Base-by-base conservation (phyloP, 2,329 filamentous ascomycete species). In the Paecilomyces sp. region DNA sequence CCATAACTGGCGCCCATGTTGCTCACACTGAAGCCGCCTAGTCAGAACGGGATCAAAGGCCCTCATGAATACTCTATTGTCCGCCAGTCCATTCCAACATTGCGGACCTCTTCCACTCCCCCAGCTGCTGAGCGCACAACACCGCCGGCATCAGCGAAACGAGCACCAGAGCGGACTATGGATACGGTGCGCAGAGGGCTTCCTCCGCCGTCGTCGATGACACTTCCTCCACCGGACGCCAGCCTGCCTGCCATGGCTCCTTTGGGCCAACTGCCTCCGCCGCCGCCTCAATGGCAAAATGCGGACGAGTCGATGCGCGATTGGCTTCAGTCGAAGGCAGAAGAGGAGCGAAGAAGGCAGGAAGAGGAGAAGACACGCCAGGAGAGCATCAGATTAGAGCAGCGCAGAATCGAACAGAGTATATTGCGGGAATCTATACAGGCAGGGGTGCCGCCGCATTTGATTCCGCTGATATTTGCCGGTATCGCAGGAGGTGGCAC, bases 401-500 rank as follows among this genome's bases (percentile, higher is more conserved):
- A 90, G 74, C 81, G 89, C 54, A 87, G 82, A 67, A 81, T 90
- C 59, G 89, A 92, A 73, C 84, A 88, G 69, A 86, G 86, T 54
- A 91, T 92, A 75, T 75, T 92, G 60, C 80, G 83, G 58, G 86
- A 88, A 24, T 89, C 88, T 2, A 72, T 92, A 57, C 80, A 82
- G 58, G 85, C 86, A 41, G 88, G 89, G 11, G 85, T 92, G 56
- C 89, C 89, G 9, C 88, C 89, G 12, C 82, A 87, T 36, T 85
- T 92, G 81, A 82, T 92, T 28, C 89, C 89, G 6, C 77, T 91
- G 61, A 85, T 92, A 25, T 91, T 92, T 73, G 84, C 87, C 12
- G 87, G 87, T 52, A 87, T 91, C 80, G 83, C 83, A 54, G 87
- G 86, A 47, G 85, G 85, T 36, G 68, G 80, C 58, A 73, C 88